Evolutionary conservation across 495 filamentous ascomycete genomes (phyloP), one percentile per base, ranked within the genome.

Genomic region (Aspergillus ellipticus): DNA sequence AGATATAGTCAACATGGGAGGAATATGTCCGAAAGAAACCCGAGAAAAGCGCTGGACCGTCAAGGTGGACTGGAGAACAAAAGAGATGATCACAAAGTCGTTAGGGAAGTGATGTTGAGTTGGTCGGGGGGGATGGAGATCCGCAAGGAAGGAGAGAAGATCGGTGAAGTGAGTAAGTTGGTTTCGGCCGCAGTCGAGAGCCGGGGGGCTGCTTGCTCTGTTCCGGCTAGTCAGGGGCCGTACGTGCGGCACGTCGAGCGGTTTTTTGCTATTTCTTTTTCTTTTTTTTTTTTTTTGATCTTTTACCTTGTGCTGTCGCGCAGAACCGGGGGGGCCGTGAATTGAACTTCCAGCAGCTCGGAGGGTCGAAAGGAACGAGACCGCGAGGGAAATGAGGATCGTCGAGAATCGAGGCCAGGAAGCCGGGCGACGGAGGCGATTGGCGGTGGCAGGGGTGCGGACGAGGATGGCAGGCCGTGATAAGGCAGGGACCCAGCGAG

Each of bases 71-170:
- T 29, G 19, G 15, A 33, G 16, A 47, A 47, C 54, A 54, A 57
- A 57, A 11, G 54, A 60, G 24, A 57, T 56, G 24, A 57, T 56
- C 29, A 29, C 46, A 52, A 24, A 37, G 20, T 49, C 17, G 48
- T 51, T 21, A 42, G 29, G 51, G 33, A 39, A 46, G 16, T 46
- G 33, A 55, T 15, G 41, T 22, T 33, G 3, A 17, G 46, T 22
- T 33, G 3, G 29, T 45, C 41, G 19, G n/a, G 35, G 11, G 35
- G 39, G 49, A 20, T 42, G 17, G 41, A 45, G 47, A 37, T 19
- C 11, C 5, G 33, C 7, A 29, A 48, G 24, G 16, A 16, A 48
- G 4, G 45, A 48, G 22, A 29, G 24, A n/a, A n/a, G 31, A 2
- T 10, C 31, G 9, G 31, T 7, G 13, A n/a, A 9, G 31, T 33